phyloP scores from a whole-genome alignment of 208 protist genomes.

The Trypanosoma lewisi region DNA sequence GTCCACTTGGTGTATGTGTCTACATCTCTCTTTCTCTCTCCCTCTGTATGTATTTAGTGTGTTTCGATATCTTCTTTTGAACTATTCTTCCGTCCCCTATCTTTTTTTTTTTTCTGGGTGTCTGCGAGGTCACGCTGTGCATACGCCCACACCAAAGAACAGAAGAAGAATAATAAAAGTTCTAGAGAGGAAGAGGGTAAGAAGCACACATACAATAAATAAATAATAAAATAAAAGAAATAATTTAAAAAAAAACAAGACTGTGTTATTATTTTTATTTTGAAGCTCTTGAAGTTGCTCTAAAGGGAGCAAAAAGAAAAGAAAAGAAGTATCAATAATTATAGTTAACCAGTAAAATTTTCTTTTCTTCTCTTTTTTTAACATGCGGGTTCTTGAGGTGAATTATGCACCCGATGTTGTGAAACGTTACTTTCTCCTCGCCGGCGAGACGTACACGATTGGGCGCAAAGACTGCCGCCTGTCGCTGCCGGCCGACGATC shows the following conservation, averaged over 20 bases:
- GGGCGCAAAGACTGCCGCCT: slow-evolving; percentile 69
- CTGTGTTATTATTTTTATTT: neutral
- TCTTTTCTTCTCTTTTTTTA: too few species aligned
- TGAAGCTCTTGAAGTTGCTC: neutral
- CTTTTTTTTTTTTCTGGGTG: neutral
- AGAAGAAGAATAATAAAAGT: neutral
- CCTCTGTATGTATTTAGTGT: too few species aligned
- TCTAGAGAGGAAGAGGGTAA: too few species aligned
- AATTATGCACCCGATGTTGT: slow-evolving; percentile 64
- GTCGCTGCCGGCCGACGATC: slow-evolving; percentile 51
- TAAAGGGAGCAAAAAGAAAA: neutral
- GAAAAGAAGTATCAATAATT: neutral
- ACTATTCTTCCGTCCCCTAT: neutral
- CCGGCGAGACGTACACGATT: slow-evolving; percentile 58
- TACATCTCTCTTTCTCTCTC: neutral
- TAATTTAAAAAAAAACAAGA: neutral
- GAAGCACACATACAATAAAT: neutral
- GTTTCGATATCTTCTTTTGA: slow-evolving; percentile 3
- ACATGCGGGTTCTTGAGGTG: slow-evolving; percentile 72
- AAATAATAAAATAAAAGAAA: neutral
- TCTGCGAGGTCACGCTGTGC: neutral
- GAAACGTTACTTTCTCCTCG: slow-evolving; percentile 60
- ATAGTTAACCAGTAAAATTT: too few species aligned
- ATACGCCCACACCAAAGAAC: neutral
- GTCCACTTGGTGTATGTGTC: slow-evolving; percentile 1